Evolutionary conservation across 192 early-diverging fungal species (phyloP), one percentile per base, ranked within the genome.

Genomic region (Spizellomyces sp.): DNA sequence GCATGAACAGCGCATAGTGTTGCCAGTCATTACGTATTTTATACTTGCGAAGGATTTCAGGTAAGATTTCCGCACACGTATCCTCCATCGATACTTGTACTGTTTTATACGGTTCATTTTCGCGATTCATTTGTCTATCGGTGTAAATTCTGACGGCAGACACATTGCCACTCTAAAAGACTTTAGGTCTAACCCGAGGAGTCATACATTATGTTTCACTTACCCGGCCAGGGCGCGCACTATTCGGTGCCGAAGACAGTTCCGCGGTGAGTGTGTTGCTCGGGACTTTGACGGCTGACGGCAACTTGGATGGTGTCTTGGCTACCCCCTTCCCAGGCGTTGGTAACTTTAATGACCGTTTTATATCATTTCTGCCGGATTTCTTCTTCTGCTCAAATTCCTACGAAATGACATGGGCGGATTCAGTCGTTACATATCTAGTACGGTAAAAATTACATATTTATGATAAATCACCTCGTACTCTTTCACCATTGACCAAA

Each of bases 1-100:
- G 62, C 48, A 98, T 90, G 80, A 90, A 92, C 48, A 98, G 79
- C 6, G 87, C 85, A 79, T 93, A 98, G 64, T 92, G 84, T 62
- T 87, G 88, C 93, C 92, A 96, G 66, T 93, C 87, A 67, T 93
- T 93, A 45, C 74, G 77, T 27, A 98, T 90, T 59, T 95, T 95
- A 83, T 96, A 98, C 79, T 96, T 96, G 73, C 93, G 91, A 61
- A 98, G 75, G 4, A 91, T 90, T 12, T 89, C 89, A 19, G 88
- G 89, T 21, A 98, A 80, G n/a, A 98, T 92, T 63, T 92, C 93
- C 27, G 85, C 84, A 76, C 93, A 93, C 21, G 91, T 88, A 76
- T 96, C 95, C 22, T 89, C 90, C 43, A 89, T 78, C 62, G 90
- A 88, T 9, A 96, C 83, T 54, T 91, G 89, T 67, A 96, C 92